Base-by-base conservation (phyloP, 495 filamentous ascomycete species). In the Astrocystis sublimbata region DNA sequence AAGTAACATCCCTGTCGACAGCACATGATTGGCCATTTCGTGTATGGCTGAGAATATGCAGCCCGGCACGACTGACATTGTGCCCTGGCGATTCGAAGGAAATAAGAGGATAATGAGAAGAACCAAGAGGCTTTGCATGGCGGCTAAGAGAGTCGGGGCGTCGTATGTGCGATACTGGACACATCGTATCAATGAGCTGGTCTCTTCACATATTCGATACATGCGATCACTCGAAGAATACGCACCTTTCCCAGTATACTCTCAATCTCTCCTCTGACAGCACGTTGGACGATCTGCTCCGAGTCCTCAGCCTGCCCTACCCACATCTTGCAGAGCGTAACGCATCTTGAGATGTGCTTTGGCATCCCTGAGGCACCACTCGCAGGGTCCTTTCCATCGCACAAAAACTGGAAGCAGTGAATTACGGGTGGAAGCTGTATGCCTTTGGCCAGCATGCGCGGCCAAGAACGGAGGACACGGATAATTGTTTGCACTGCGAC, bases 301-400 rank as follows among this genome's bases (percentile, higher is more conserved):
- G 74, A 64, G 1, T 73, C 71, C 40, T 61, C 60, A 8, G 63
- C 66, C 47, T 77, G 70, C 10, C 72, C 71, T 53, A 70, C 58
- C 76, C 76, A 79, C 72, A 79, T 74, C 57, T 75, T 76, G 43
- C 62, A 64, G 15, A 79, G 56, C 13, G 74, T 72, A 9, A 74
- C 58, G 62, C 76, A 78, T 23, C 69, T 72, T 19, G 72, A 69
- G n/a, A 78, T 60, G 1, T 71, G 71, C 38, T 40, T 51, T 1
- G 73, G 68, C 21, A 72, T 50, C 19, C 43, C 35, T 13, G 15
- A 15, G 8, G 30, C 58, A 19, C 35, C 49, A 1, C 1, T 15
- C 6, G 21, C 23, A 30, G n/a, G 31, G 9, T 35, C 31, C 31
- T 38, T 57, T 1, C 53, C 49, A 51, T 62, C 46, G 9, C 46